phyloP scores from a whole-genome alignment of 768 basidiomycete genomes.

The Amanita inopinata region DNA sequence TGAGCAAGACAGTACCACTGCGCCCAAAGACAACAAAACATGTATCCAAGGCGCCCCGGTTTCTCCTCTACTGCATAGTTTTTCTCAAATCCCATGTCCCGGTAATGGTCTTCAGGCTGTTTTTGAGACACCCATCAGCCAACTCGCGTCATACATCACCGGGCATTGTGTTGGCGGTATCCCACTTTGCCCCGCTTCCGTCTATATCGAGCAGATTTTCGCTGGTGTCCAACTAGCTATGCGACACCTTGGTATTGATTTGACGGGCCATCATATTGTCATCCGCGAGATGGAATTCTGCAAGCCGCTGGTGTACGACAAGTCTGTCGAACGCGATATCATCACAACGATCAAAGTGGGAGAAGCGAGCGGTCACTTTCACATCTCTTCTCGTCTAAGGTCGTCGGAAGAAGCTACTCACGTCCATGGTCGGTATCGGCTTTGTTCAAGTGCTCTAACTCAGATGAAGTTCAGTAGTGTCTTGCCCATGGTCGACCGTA shows the following conservation, averaged over 20 bases:
- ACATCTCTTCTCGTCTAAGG: slow-evolving; percentile 30
- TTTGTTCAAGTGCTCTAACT: slow-evolving; percentile 22
- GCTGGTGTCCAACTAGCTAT: slow-evolving; percentile 32
- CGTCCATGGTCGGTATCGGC: slow-evolving; percentile 35
- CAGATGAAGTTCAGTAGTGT: slow-evolving; percentile 27
- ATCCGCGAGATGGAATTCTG: slow-evolving; percentile 37
- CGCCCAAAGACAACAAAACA: background rate
- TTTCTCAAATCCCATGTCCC: slow-evolving; percentile 31
- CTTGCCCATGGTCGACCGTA: slow-evolving; percentile 25
- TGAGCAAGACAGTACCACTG: slow-evolving; percentile 15
- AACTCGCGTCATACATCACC: slow-evolving; percentile 33
- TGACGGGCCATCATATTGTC: slow-evolving; percentile 24
- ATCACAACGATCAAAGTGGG: slow-evolving; percentile 18
- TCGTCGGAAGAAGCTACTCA: slow-evolving; percentile 28
- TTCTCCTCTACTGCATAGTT: slow-evolving; percentile 29
- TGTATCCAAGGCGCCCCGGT: slow-evolving; percentile 12
- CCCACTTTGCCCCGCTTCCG: slow-evolving; percentile 56
- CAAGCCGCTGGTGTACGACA: slow-evolving; percentile 43
- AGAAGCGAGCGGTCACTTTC: background rate
- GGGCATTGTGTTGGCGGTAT: slow-evolving; percentile 51
- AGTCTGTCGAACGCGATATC: slow-evolving; percentile 23
- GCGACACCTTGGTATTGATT: slow-evolving; percentile 18
- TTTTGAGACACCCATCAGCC: slow-evolving; percentile 43
- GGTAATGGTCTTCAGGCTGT: slow-evolving; percentile 29
- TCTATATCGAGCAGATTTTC: slow-evolving; percentile 49